These are phyloP conservation scores for Prunus salicina DNA, from an alignment of 306 rosid genomes.

Conservation along the genomic window DNA sequence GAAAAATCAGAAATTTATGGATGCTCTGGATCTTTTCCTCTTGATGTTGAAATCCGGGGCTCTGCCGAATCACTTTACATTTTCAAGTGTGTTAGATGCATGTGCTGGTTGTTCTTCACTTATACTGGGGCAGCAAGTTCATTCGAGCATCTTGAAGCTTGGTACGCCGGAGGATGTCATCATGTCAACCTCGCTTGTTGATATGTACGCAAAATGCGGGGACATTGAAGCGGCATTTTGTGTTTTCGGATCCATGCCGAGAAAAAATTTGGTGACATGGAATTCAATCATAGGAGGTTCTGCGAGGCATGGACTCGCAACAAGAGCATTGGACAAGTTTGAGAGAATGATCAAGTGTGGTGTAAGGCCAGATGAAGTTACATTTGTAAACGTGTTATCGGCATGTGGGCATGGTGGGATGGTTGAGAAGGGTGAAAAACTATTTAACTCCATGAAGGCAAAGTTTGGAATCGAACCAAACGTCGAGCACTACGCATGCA, in stretches of 20 bases:
- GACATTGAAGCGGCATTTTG: constrained; percentile 43
- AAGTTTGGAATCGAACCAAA: constrained; percentile 35
- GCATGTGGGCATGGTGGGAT: constrained; percentile 68
- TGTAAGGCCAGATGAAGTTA: constrained; percentile 47
- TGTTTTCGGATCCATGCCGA: constrained; percentile 41
- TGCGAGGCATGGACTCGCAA: constrained; percentile 53
- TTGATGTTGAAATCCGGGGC: constrained; percentile 46
- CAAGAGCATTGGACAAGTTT: constrained; percentile 44
- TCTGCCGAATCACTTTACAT: constrained; percentile 54
- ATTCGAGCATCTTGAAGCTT: constrained; percentile 39
- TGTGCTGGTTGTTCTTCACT: constrained; percentile 61
- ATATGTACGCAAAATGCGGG: constrained; percentile 72
- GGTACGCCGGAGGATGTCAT: constrained; percentile 45
- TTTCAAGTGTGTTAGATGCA: constrained; percentile 55
- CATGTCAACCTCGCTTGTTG: constrained; percentile 52
- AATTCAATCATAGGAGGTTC: constrained; percentile 62
- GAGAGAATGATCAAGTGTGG: constrained; percentile 35
- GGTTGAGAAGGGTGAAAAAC: constrained; percentile 46
- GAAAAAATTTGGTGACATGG: constrained; percentile 58
- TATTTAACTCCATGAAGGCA: constrained; percentile 35
- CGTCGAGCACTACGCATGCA: constrained; percentile 60
- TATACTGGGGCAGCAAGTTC: constrained; percentile 56
- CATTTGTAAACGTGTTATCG: constrained; percentile 54
- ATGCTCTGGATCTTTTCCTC: constrained; percentile 49
- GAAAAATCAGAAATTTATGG: constrained; percentile 36